Percentiles rank a stretch among this genome's conserved stretches.
Evolutionary conservation across 805 yeast genomes (phyloP).

Genomic region (Candida michaelii): DNA sequence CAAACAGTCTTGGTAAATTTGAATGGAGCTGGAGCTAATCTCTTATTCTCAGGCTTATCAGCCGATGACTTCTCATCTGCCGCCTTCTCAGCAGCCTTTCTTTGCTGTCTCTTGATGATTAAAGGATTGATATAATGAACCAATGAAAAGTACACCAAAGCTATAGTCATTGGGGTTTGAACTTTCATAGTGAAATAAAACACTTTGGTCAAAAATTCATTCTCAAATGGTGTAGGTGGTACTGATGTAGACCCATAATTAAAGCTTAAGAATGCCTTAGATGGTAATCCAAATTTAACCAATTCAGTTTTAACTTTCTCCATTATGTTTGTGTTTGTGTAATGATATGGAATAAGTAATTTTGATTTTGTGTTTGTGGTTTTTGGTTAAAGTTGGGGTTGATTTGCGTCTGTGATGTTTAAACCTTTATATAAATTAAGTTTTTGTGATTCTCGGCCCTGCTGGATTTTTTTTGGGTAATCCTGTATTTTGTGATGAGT

Average conservation of each 20-base stretch:
- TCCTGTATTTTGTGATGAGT: slow-evolving; percentile 6
- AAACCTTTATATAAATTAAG: not conserved
- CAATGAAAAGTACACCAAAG: slow-evolving; percentile 54
- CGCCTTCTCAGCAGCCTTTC: slow-evolving; percentile 19
- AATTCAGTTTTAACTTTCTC: slow-evolving; percentile 13
- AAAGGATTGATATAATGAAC: slow-evolving; percentile 56
- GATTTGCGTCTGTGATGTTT: too few species aligned
- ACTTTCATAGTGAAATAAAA: slow-evolving; percentile 48
- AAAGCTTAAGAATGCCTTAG: slow-evolving; percentile 28
- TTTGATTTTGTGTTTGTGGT: not conserved
- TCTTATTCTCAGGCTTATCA: slow-evolving; percentile 25
- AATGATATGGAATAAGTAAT: too few species aligned
- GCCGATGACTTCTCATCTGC: slow-evolving; percentile 10
- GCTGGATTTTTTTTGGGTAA: slow-evolving; percentile 3
- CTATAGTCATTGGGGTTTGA: slow-evolving; percentile 56
- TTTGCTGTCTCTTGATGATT: slow-evolving; percentile 45
- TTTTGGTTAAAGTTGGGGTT: not conserved
- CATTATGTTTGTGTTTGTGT: slow-evolving; percentile 1
- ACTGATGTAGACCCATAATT: slow-evolving; percentile 30
- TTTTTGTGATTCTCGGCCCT: not conserved
- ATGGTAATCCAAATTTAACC: slow-evolving; percentile 37
- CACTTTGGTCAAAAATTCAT: slow-evolving; percentile 28
- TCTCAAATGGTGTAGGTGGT: slow-evolving; percentile 36
- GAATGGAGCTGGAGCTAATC: slow-evolving; percentile 55
- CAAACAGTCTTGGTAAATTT: slow-evolving; percentile 40